A percentile compares a stretch with the other conserved stretches of the same genome.
Evolutionary conservation across 805 yeast species (phyloP).

Genomic region (Candida awuae): DNA sequence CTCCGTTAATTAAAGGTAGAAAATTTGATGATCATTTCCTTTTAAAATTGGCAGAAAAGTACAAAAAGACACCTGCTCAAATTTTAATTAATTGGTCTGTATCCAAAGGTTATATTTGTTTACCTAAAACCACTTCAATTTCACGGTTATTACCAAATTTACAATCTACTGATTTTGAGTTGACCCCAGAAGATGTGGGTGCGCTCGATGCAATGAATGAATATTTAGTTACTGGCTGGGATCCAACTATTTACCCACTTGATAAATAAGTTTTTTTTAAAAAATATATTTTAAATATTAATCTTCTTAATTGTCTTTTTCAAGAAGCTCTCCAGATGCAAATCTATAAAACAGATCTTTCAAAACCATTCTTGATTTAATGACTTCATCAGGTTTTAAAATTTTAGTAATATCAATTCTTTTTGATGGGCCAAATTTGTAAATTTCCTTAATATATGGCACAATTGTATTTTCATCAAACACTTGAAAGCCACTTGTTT

Average conservation of each 20-base stretch:
- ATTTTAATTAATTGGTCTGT: conserved; percentile 60
- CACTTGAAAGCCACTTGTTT: conserved; percentile 13
- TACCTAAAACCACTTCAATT: conserved; percentile 26
- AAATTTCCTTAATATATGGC: conserved; percentile 9
- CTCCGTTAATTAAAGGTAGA: conserved; percentile 52
- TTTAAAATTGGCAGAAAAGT: conserved; percentile 38
- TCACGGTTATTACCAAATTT: conserved; percentile 34
- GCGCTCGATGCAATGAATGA: conserved; percentile 32
- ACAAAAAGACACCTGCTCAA: conserved; percentile 44
- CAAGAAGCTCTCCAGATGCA: conserved; percentile 7
- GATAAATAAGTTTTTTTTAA: conserved; percentile 12
- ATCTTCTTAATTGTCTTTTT: not conserved
- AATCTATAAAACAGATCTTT: conserved; percentile 11
- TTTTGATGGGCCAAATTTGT: conserved; percentile 10
- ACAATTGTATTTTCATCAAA: conserved; percentile 12
- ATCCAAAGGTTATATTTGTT: conserved; percentile 46
- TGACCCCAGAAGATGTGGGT: conserved; percentile 31
- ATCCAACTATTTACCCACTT: conserved; percentile 20
- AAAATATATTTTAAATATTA: not conserved
- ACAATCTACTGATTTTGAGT: conserved; percentile 32
- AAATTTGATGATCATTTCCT: conserved; percentile 37
- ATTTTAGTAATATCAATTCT: conserved; percentile 9
- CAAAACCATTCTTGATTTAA: conserved; percentile 8
- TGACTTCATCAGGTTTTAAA: conserved; percentile 4
- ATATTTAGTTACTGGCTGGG: conserved; percentile 17